Conservation (phyloP, 805 yeast genomes). For the Naumovozyma castellii region DNA sequence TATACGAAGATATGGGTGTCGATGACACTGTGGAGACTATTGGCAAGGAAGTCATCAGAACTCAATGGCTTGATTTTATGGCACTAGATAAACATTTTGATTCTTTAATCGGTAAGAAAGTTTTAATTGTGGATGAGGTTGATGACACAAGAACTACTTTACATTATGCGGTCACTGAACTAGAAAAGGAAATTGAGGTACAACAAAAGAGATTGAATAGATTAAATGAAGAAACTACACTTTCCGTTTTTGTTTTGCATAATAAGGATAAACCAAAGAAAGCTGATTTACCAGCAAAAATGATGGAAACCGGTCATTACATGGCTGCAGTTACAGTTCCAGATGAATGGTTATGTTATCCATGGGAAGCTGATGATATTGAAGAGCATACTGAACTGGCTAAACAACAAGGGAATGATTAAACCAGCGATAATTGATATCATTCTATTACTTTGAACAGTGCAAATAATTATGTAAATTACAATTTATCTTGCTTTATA, state of each 20-base stretch:
- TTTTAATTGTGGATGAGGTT: conserved; percentile 81
- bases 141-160: conserved; percentile 88
- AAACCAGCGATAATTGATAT: conserved; percentile 2
- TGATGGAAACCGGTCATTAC: conserved; percentile 58
- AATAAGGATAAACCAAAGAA: conserved; percentile 75
- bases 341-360: conserved; percentile 81
- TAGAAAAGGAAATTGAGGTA: conserved; percentile 46
- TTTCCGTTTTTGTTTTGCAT: conserved; percentile 73
- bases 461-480: conserved; percentile 1
- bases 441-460: conserved; percentile 49
- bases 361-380: conserved; percentile 81
- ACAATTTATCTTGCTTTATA: not conserved
- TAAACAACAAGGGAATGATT: conserved; percentile 54
- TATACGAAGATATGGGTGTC: conserved; percentile 49
- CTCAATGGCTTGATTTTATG: conserved; percentile 85
- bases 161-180: conserved; percentile 72
- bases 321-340: conserved; percentile 65
- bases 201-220: conserved; percentile 55
- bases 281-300: conserved; percentile 56
- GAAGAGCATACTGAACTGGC: conserved; percentile 66
- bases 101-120: conserved; percentile 70
- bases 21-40: conserved; percentile 38
- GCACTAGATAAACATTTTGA: conserved; percentile 59
- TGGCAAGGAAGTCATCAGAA: conserved; percentile 75
- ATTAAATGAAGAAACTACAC: conserved; percentile 48